A percentile compares a stretch with the other conserved stretches of the same genome.
Evolutionary conservation across 2,329 filamentous ascomycete species (phyloP).

Genomic region (Claviceps sp.): DNA sequence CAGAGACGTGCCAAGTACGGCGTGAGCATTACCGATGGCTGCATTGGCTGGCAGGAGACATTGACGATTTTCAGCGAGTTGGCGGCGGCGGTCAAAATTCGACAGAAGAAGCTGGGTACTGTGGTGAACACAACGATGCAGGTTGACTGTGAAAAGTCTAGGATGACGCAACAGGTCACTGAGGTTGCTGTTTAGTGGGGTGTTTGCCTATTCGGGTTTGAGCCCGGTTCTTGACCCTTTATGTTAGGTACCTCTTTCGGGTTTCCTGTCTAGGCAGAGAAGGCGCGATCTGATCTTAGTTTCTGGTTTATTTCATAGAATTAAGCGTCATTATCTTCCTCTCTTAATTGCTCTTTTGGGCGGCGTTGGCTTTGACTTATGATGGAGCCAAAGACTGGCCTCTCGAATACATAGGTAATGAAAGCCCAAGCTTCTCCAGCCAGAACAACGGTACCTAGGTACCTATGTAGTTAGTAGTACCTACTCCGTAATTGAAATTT

Average conservation of each 20-base stretch:
- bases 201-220: neutral
- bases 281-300: no score
- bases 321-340: no score
- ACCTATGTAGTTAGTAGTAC: no score
- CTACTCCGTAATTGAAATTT: no score
- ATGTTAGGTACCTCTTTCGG: neutral
- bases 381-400: no score
- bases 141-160: neutral
- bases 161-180: neutral
- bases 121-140: neutral
- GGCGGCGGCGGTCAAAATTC: constrained; percentile 52
- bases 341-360: no score
- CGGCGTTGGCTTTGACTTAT: no score
- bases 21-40: constrained; percentile 94
- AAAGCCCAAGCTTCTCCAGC: no score
- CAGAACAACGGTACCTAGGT: no score
- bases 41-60: constrained; percentile 89
- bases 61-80: constrained; percentile 63
- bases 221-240: neutral
- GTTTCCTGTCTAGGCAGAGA: no score
- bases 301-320: no score
- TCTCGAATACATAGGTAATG: no score
- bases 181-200: neutral
- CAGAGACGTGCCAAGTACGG: constrained; percentile 58
- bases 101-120: neutral